Conservation (phyloP, 371 early-diverging fungal species). For the Rhizopus arrhizus region DNA sequence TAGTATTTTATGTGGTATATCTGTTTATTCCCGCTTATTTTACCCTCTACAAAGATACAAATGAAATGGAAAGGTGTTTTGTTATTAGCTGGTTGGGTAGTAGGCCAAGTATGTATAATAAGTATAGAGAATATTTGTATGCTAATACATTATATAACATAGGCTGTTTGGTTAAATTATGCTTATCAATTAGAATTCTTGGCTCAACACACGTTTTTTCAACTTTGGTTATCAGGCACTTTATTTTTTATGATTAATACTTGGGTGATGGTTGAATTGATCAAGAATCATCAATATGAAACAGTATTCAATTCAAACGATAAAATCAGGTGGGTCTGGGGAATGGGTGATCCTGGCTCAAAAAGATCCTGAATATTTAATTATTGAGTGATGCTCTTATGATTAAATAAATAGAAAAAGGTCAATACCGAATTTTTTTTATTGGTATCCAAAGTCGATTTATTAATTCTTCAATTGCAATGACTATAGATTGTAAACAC, state of each 20-base stretch:
- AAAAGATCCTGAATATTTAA: conserved; percentile 5
- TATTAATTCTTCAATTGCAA: too few relatives aligned
- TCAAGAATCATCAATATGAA: conserved; percentile 59
- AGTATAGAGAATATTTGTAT: neutral
- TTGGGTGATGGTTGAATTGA: conserved; percentile 70
- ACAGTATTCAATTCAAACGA: conserved; percentile 56
- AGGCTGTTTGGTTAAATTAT: conserved; percentile 83
- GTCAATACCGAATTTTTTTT: neutral
- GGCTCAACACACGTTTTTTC: conserved; percentile 78
- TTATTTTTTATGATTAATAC: conserved; percentile 69
- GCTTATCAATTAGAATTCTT: conserved; percentile 89
- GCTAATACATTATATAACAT: conserved; percentile 17
- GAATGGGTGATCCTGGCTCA: conserved; percentile 47
- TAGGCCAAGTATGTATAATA: neutral
- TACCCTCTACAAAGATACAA: conserved; percentile 67
- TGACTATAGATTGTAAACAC: conserved; percentile 29
- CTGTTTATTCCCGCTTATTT: conserved; percentile 84
- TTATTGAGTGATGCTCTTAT: too few relatives aligned
- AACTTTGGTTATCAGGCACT: conserved; percentile 73
- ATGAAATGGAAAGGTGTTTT: conserved; percentile 59
- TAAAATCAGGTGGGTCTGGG: conserved; percentile 60
- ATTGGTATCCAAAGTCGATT: neutral
- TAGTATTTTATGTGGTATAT: conserved; percentile 99
- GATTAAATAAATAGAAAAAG: too few relatives aligned
- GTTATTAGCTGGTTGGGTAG: conserved; percentile 66